Evolutionary conservation across 805 yeast genomes (phyloP).

Genomic region (Ogataea ganodermae): DNA sequence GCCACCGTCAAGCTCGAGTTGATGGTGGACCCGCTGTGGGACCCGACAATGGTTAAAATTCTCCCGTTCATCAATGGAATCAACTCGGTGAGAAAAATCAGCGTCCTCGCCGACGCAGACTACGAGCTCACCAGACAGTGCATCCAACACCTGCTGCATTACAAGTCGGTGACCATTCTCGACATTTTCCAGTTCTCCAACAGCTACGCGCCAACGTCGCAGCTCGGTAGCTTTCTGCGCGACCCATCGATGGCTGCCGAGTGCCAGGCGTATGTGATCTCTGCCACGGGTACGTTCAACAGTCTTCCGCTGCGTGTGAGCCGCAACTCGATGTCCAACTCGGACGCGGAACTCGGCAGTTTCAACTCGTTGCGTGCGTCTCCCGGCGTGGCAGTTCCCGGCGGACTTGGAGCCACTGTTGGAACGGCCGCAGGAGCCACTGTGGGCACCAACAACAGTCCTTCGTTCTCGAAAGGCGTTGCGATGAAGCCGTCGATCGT

Average conservation of each 20-base stretch:
- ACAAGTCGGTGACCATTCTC: constrained; percentile 76
- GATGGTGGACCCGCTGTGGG: constrained; percentile 91
- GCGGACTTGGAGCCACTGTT: background rate
- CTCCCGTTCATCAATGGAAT: constrained; percentile 86
- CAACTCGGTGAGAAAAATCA: constrained; percentile 75
- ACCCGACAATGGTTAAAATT: constrained; percentile 90
- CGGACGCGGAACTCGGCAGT: constrained; percentile 26
- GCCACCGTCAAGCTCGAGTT: constrained; percentile 75
- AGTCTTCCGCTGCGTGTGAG: constrained; percentile 37
- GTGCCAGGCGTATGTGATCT: constrained; percentile 79
- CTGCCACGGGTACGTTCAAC: constrained; percentile 40
- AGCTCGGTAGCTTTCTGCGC: constrained; percentile 65
- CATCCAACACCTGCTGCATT: constrained; percentile 87
- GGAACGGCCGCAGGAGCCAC: background rate
- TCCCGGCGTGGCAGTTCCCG: constrained; percentile 1
- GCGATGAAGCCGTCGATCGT: constrained; percentile 14
- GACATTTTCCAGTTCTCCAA: constrained; percentile 90
- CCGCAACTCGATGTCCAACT: constrained; percentile 30
- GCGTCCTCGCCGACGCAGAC: constrained; percentile 80
- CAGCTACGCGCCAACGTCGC: constrained; percentile 85
- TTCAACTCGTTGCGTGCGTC: constrained; percentile 15
- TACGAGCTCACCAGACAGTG: constrained; percentile 78
- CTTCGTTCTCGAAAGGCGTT: background rate
- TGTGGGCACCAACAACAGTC: background rate
- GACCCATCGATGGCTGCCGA: constrained; percentile 70